phyloP scores from a whole-genome alignment of 257 asterid species.

The Solanum paucissectum region DNA sequence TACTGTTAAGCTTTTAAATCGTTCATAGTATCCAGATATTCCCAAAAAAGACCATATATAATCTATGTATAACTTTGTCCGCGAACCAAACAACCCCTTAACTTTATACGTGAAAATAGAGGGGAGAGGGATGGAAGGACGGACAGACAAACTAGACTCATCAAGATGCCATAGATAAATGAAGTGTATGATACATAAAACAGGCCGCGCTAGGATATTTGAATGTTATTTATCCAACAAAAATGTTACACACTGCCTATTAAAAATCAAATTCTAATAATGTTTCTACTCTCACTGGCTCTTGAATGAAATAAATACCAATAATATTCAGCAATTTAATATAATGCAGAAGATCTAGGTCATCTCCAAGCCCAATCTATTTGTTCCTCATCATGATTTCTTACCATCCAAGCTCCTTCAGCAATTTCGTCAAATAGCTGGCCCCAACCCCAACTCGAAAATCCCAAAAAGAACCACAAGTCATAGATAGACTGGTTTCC shows the following conservation, averaged over 20 bases:
- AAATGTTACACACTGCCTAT: not conserved
- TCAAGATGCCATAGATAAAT: not conserved
- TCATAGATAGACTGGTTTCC: conserved; percentile 48
- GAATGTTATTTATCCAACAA: not conserved
- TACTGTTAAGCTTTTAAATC: not conserved
- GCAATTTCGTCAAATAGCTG: conserved; percentile 71
- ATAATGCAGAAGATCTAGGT: not conserved
- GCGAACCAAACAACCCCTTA: not conserved
- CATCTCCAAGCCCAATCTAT: conserved; percentile 46
- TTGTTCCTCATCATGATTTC: conserved; percentile 27
- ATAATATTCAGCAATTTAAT: not conserved
- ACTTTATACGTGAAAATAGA: not conserved
- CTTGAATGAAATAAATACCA: not conserved
- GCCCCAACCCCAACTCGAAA: conserved; percentile 77
- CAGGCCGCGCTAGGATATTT: not conserved
- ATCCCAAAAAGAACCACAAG: conserved; percentile 77
- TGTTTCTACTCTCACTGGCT: not conserved
- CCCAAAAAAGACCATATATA: not conserved
- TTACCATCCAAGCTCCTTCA: conserved; percentile 80
- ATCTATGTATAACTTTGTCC: not conserved
- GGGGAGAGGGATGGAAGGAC: not conserved
- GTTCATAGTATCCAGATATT: not conserved
- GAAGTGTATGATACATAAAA: not conserved
- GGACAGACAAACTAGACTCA: not conserved
- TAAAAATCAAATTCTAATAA: not conserved